Base-by-base conservation (phyloP, 352 stramenopile species). In the Globisporangium acanthophoron region DNA sequence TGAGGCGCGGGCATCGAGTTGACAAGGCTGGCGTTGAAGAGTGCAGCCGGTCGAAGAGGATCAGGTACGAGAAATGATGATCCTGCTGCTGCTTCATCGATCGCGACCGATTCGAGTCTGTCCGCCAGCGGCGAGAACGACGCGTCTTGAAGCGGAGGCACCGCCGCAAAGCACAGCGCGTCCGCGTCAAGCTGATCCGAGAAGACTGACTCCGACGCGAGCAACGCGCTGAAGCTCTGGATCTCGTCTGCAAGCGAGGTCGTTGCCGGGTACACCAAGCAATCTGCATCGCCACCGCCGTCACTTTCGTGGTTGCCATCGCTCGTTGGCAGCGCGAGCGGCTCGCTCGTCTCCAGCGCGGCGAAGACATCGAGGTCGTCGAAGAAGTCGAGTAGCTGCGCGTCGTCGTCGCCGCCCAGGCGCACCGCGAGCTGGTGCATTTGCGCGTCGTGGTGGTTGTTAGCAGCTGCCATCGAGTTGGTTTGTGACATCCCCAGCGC, bases 361-460 rank as follows among this genome's bases (percentile, higher is more conserved):
- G 33, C 7, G 46, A 60, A 54, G 18, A 48, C 20, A 20, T 48
- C 54, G 20, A 60, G 33, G 3, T 37, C 54, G 44, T 60, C 45
- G 24, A 60, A 54, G 44, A 60, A 54, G 8, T 53, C 21, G 41
- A 60, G 45, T 9, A 46, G 9, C 9, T 11, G 33, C 33, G 33
- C 5, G 24, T 27, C 24, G 24, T 27, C 24, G 24, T 27, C 24
- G 3, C 33, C 33, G 9, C 1, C 4, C 33, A 37, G 33, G 6
- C 9, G 33, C 33, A 37, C 33, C 33, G 9, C 33, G 9, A 11
- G 33, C 33, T 37, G 33, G 33, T 37, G 9, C 33, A 11, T 37
- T 37, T 37, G 33, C 33, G 33, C 9, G 33, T 11, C 12, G 29
- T 15, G 2, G 11, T 13, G 2, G 5, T 13, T 39, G 33, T n/a